Evolutionary conservation across 768 basidiomycete genomes (phyloP).

Genomic region (Asterophora lycoperdoides): DNA sequence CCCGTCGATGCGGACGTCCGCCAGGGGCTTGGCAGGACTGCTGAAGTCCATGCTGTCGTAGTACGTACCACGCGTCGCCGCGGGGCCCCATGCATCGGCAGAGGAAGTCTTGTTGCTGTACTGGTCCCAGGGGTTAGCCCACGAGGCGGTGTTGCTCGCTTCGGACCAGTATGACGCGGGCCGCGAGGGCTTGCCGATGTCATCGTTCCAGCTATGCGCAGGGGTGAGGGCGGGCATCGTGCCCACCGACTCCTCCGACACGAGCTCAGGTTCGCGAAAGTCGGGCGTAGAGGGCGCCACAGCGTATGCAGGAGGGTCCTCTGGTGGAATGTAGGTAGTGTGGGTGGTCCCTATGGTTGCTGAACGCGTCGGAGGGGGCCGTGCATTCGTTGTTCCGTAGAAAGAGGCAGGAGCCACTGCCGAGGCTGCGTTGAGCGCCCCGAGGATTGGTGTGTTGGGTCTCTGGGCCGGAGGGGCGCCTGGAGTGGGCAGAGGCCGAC

Average conservation of each 20-base stretch:
- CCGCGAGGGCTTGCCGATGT: neutral
- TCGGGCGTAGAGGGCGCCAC: constrained; percentile 26
- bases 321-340: constrained; percentile 35
- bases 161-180: neutral
- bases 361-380: constrained; percentile 36
- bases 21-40: constrained; percentile 18
- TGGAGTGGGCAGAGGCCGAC: constrained; percentile 47
- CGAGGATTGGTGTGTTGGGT: constrained; percentile 37
- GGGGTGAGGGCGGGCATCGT: constrained; percentile 33
- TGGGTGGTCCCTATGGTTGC: constrained; percentile 39
- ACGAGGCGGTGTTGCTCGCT: neutral
- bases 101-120: neutral
- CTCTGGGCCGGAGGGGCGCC: constrained; percentile 33
- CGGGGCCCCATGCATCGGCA: constrained; percentile 16
- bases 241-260: constrained; percentile 36
- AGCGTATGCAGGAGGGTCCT: constrained; percentile 35
- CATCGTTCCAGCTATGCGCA: constrained; percentile 3
- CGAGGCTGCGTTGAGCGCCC: constrained; percentile 14
- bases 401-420: constrained; percentile 34
- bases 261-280: constrained; percentile 56
- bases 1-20: constrained; percentile 51
- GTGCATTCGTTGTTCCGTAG: constrained; percentile 33
- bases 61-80: constrained; percentile 2
- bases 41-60: constrained; percentile 19
- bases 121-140: neutral